Evolutionary conservation across 148 eudicot species (phyloP).

Genomic region (Spergularia bocconei): DNA sequence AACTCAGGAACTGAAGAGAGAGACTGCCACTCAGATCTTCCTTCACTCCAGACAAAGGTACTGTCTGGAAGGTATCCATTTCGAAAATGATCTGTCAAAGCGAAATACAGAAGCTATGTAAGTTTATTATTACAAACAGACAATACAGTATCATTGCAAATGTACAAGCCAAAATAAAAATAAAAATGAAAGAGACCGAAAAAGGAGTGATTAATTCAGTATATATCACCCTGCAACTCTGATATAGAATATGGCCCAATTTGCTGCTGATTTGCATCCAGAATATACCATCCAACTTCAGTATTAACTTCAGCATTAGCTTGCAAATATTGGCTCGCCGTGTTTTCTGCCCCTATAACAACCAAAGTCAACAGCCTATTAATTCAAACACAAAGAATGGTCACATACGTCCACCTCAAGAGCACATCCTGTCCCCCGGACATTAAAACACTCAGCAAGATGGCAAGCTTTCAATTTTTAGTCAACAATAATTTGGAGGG

Average conservation of each 20-base stretch:
- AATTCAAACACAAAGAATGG: background rate
- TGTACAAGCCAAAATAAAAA: background rate
- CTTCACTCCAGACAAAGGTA: slow-evolving; percentile 89
- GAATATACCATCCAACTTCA: slow-evolving; percentile 80
- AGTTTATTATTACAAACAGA: slow-evolving; percentile 37
- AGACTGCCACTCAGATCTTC: slow-evolving; percentile 88
- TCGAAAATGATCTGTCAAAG: slow-evolving; percentile 74
- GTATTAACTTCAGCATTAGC: slow-evolving; percentile 37
- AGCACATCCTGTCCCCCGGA: background rate
- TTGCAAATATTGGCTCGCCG: slow-evolving; percentile 8
- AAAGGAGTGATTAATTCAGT: slow-evolving; percentile 23
- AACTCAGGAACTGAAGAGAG: slow-evolving; percentile 71
- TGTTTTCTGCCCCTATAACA: slow-evolving; percentile 18
- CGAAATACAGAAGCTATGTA: slow-evolving; percentile 53
- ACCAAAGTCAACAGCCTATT: slow-evolving; percentile 11
- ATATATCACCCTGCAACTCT: slow-evolving; percentile 65
- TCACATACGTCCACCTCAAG: background rate
- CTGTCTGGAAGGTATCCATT: slow-evolving; percentile 66
- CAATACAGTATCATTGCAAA: slow-evolving; percentile 34
- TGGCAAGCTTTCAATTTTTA: background rate
- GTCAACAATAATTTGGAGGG: background rate
- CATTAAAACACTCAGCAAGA: background rate
- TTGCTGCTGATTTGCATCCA: slow-evolving; percentile 64
- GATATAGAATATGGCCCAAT: slow-evolving; percentile 76
- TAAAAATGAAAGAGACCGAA: slow-evolving; percentile 41